Conservation (phyloP, 495 filamentous ascomycete species). For the Pseudoneurospora amorphoporcata region DNA sequence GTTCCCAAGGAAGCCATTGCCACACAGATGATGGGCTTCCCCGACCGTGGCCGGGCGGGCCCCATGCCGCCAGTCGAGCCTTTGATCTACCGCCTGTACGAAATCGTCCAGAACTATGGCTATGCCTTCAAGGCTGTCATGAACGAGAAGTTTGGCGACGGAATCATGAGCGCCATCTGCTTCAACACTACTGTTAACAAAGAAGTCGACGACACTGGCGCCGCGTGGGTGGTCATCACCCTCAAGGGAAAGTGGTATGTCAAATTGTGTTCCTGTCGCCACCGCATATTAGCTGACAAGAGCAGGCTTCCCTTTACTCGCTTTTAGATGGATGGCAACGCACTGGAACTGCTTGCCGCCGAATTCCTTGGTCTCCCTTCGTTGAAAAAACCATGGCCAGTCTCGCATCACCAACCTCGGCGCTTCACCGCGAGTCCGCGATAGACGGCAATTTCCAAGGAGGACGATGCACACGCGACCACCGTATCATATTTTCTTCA, state of each 20-base stretch:
- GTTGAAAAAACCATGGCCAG: neutral
- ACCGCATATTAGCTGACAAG: constrained; percentile 3
- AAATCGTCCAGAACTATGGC: constrained; percentile 97
- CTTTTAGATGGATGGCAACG: constrained; percentile 32
- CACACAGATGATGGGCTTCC: constrained; percentile 57
- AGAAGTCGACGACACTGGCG: constrained; percentile 75
- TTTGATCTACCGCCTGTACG: constrained; percentile 86
- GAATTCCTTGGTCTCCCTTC: neutral
- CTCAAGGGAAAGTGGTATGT: constrained; percentile 88
- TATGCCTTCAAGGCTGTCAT: constrained; percentile 93
- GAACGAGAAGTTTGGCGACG: constrained; percentile 99
- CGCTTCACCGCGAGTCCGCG: neutral
- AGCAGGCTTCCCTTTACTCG: constrained; percentile 53
- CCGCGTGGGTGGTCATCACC: constrained; percentile 73
- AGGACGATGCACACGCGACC: neutral
- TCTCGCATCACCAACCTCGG: neutral
- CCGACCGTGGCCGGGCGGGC: constrained; percentile 70
- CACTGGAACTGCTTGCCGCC: neutral
- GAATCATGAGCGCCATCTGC: constrained; percentile 95
- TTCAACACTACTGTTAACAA: constrained; percentile 94
- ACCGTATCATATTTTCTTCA: neutral
- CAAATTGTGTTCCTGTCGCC: constrained; percentile 1
- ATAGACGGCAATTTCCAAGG: neutral
- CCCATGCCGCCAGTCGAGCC: constrained; percentile 95
- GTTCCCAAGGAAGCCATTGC: constrained; percentile 49